phyloP scores from a whole-genome alignment of 2,329 filamentous ascomycete genomes.

The Cytospora piceae region DNA sequence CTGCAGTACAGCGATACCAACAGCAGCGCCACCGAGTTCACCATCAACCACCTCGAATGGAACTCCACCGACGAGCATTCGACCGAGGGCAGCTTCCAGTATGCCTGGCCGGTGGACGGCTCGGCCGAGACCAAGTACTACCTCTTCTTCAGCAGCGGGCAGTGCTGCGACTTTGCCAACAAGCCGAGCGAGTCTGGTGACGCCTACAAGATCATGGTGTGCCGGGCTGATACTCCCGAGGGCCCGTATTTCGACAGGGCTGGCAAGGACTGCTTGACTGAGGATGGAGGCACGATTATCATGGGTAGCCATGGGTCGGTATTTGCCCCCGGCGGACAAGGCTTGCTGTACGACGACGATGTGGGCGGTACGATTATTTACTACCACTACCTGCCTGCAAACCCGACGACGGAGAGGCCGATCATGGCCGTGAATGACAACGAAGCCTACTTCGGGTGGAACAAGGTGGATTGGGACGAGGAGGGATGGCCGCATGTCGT shows the following conservation, averaged over 20 bases:
- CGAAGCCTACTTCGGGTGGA: slow-evolving; percentile 10
- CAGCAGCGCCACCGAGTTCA: background rate
- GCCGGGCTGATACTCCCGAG: slow-evolving; percentile 53
- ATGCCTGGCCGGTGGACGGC: slow-evolving; percentile 53
- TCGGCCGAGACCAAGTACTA: slow-evolving; percentile 54
- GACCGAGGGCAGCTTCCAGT: slow-evolving; percentile 21
- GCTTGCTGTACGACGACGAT: slow-evolving; percentile 54
- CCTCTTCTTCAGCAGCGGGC: slow-evolving; percentile 62
- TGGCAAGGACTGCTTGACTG: slow-evolving; percentile 52
- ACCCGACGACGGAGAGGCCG: background rate
- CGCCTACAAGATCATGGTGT: slow-evolving; percentile 68
- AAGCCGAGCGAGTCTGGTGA: slow-evolving; percentile 49
- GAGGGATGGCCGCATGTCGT: background rate
- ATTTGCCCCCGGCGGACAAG: slow-evolving; percentile 67
- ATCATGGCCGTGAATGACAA: background rate
- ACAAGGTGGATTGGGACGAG: slow-evolving; percentile 5
- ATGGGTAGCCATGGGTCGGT: slow-evolving; percentile 59
- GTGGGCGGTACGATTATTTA: slow-evolving; percentile 57
- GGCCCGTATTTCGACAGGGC: slow-evolving; percentile 57
- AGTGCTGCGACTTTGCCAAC: slow-evolving; percentile 57
- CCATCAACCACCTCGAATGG: slow-evolving; percentile 16
- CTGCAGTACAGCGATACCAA: slow-evolving; percentile 1
- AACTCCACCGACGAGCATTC: slow-evolving; percentile 14
- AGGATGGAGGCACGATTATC: slow-evolving; percentile 61
- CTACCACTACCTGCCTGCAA: slow-evolving; percentile 56